Conservation (phyloP, 1,284 basidiomycete species). For the Leccinum pseudoinsigne region DNA sequence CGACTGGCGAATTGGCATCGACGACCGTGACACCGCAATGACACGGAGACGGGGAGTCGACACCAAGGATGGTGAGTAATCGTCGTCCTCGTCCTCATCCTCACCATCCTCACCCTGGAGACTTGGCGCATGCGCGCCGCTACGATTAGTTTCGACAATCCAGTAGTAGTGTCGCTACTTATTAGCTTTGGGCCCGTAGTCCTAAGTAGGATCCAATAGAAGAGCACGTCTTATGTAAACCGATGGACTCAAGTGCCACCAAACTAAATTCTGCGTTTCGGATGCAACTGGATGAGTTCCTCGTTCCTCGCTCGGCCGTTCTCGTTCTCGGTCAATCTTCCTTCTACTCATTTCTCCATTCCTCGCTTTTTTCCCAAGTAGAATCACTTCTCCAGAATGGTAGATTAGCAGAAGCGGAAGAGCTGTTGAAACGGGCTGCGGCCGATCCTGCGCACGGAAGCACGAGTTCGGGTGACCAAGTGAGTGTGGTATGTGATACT, state of each 20-base stretch:
- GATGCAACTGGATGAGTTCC: constrained; percentile 21
- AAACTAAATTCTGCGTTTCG: constrained; percentile 1
- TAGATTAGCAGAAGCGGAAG: constrained; percentile 62
- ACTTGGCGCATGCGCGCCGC: no score
- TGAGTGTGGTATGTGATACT: constrained; percentile 7
- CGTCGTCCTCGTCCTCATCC: no score
- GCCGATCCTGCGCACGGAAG: constrained; percentile 14
- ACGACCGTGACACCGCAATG: no score
- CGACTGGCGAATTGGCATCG: no score
- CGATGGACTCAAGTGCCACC: background rate
- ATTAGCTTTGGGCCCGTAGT: no score
- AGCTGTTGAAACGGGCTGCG: constrained; percentile 49
- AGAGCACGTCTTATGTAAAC: constrained; percentile 18
- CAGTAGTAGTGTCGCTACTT: no score
- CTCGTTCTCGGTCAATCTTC: constrained; percentile 64
- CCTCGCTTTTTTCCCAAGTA: constrained; percentile 71
- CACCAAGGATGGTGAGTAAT: no score
- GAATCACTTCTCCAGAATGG: constrained; percentile 69
- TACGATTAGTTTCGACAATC: no score
- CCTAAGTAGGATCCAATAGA: background rate
- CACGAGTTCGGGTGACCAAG: constrained; percentile 11
- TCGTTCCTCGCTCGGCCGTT: constrained; percentile 56
- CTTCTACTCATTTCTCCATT: constrained; percentile 67
- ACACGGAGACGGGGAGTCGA: no score
- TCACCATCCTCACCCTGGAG: no score